Percentiles rank a stretch among this genome's conserved stretches.
phyloP scores from a whole-genome alignment of 1,284 basidiomycete genomes.

The Fomitiporia mediterranea region DNA sequence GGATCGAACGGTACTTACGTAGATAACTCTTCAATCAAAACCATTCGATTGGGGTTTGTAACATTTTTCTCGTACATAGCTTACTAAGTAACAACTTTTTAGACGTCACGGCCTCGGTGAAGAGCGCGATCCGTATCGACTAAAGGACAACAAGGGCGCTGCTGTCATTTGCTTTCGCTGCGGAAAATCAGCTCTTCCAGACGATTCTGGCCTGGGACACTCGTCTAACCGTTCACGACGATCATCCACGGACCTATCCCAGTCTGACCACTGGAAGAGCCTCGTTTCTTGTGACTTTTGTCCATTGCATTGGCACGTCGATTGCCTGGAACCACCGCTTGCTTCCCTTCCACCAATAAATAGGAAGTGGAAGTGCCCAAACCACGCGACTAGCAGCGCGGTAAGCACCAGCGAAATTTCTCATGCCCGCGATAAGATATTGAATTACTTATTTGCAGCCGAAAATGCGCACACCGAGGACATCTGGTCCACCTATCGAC shows the following conservation, averaged over 20 bases:
- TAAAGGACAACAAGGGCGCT: conserved; percentile 81
- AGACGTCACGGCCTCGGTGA: conserved; percentile 88
- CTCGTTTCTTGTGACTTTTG: conserved; percentile 97
- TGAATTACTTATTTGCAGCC: conserved; percentile 41
- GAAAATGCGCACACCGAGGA: conserved; percentile 73
- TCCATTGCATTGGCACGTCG: conserved; percentile 92
- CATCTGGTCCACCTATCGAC: conserved; percentile 61
- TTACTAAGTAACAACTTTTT: conserved; percentile 14
- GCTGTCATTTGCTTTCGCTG: conserved; percentile 88
- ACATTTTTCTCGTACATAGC: conserved; percentile 20
- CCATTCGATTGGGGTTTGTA: conserved; percentile 72
- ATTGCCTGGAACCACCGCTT: conserved; percentile 91
- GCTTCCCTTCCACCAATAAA: conserved; percentile 79
- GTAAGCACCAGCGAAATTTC: conserved; percentile 39
- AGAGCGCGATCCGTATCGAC: conserved; percentile 84
- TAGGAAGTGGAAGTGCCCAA: conserved; percentile 99
- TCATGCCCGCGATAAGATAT: too few relatives aligned
- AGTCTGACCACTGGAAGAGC: conserved; percentile 53
- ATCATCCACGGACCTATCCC: conserved; percentile 27
- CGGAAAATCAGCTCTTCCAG: conserved; percentile 71
- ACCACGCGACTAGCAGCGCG: conserved; percentile 81
- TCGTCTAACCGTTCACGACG: conserved; percentile 51
- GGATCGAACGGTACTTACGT: conserved; percentile 74
- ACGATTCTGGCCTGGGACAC: conserved; percentile 44
- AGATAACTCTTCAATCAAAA: conserved; percentile 72